A percentile compares a stretch with the other conserved stretches of the same genome.
phyloP scores from a whole-genome alignment of 768 basidiomycete genomes.

The Leucocoprinus leucothites region DNA sequence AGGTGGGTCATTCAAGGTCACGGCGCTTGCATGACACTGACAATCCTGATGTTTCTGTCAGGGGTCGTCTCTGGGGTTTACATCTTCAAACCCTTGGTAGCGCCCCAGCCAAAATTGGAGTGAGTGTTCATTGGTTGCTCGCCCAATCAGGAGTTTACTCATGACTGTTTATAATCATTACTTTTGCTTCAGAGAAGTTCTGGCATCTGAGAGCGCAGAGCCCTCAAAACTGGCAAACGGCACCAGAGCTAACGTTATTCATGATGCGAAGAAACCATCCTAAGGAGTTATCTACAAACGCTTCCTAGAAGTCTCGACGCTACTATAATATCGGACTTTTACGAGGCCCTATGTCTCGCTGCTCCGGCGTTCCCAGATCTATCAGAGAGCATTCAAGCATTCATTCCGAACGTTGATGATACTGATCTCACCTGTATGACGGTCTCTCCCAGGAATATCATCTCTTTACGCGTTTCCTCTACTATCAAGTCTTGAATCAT shows the following conservation, averaged over 20 bases:
- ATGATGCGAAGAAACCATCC: not conserved
- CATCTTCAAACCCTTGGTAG: slow-evolving; percentile 56
- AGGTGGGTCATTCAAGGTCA: slow-evolving; percentile 35
- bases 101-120: slow-evolving; percentile 19
- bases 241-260: not conserved
- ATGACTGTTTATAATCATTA: slow-evolving; percentile 10
- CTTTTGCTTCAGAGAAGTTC: slow-evolving; percentile 12
- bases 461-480: slow-evolving; percentile 92
- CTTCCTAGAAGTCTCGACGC: slow-evolving; percentile 13
- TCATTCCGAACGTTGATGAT: slow-evolving; percentile 1
- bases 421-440: slow-evolving; percentile 72
- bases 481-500: slow-evolving; percentile 96
- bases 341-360: too few relatives aligned
- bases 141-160: not conserved
- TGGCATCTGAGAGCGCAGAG: not conserved
- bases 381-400: slow-evolving; percentile 13
- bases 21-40: not conserved
- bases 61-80: slow-evolving; percentile 64
- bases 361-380: slow-evolving; percentile 66
- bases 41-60: slow-evolving; percentile 19
- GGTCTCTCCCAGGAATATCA: slow-evolving; percentile 98
- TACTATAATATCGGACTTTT: too few relatives aligned
- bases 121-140: slow-evolving; percentile 11
- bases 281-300: slow-evolving; percentile 11
- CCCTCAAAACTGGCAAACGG: not conserved